Base-by-base conservation (phyloP, 2,329 filamentous ascomycete species). In the Ceratocystis destructans region DNA sequence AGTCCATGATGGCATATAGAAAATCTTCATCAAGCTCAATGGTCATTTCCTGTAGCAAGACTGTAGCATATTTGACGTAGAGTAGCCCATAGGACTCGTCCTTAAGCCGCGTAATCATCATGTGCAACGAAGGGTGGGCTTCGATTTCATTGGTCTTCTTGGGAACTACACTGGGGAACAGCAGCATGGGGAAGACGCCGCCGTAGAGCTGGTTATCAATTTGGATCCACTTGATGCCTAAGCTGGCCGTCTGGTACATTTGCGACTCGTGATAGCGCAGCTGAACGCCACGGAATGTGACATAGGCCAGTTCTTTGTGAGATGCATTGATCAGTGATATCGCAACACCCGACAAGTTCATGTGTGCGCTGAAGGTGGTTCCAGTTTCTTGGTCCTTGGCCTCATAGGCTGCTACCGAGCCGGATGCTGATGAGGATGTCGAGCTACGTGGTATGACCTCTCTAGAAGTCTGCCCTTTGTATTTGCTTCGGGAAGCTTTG, bases 201-300 rank as follows among this genome's bases (percentile, higher is more conserved):
- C 95, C 95, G 72, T 99, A 99, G 15, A 99, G 83, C 75, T 99
- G 94, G 71, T 99, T 99, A 76, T 99, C 94, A 71, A 99, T 89
- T 76, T 99, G 94, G 33, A 99, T 94, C 95, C 95, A 99, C 75
- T 99, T 97, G 74, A 97, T 87, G 0, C 90, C 89, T 63, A 94
- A 80, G 61, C 90, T 93, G 69, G 96, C 77, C 0, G 91, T 97
- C 76, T 99, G 94, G 73, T 96, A 96, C 17, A 96, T 79, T 20
- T 86, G 83, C n/a, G 94, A 97, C 72, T 99, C 94, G 66, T 86
- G 90, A 75, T 94, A 96, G 69, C 92, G 91, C 69, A 99, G 77
- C 71, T 94, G 87, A 31, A 97, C 89, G 69, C 96, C 93, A 63
- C 93, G 83, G 76, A 96, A 87, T 0, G 94, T 99, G 71, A 97